Evolutionary conservation across 768 basidiomycete species (phyloP), one percentile per base, ranked within the genome.

Genomic region (Lactifluus volemus): DNA sequence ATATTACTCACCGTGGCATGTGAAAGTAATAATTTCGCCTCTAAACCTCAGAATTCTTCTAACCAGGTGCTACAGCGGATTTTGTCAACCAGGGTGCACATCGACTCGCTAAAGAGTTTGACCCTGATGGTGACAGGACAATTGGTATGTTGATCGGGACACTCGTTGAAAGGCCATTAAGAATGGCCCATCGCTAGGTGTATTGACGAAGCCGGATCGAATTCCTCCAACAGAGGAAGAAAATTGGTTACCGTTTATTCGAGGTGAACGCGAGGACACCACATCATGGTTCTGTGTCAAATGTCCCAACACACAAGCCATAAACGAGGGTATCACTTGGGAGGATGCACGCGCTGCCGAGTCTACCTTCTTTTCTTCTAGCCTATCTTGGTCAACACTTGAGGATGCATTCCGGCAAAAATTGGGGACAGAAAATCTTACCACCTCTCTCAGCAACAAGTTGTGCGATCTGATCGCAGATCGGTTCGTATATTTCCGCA

Each of bases 31-130:
- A 58, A 53, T 79, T 65, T 12, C 51, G 3, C 4, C 21, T 5
- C 34, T 19, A 19, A 39, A 41, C 11, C 17, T n/a, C n/a, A 1
- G n/a, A n/a, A 8, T 8, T n/a, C 9, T 25, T 51, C 42, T 48
- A 14, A 30, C 52, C 42, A n/a, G 14, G 5, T 1, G 36, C 30
- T 53, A 49, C 53, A 91, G 89, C 87, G 58, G 88, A 92, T 63
- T 87, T 87, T 32, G 84, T 89, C 65, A 92, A 88, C 50, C 88
- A 91, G 68, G 86, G 85, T 0, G 88, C 88, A 0, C 83, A 86
- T 61, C 73, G 79, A n/a, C 72, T 91, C 0, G 82, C 86, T 0
- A 83, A 82, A 65, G 55, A 74, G 15, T 71, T 79, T 44, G 88
- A 90, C 63, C 81, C 84, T 0, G 71, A 79, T 0, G 87, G 88